Conservation (phyloP, 2,329 filamentous ascomycete genomes). For the Ophiostoma novo-ulmi region DNA sequence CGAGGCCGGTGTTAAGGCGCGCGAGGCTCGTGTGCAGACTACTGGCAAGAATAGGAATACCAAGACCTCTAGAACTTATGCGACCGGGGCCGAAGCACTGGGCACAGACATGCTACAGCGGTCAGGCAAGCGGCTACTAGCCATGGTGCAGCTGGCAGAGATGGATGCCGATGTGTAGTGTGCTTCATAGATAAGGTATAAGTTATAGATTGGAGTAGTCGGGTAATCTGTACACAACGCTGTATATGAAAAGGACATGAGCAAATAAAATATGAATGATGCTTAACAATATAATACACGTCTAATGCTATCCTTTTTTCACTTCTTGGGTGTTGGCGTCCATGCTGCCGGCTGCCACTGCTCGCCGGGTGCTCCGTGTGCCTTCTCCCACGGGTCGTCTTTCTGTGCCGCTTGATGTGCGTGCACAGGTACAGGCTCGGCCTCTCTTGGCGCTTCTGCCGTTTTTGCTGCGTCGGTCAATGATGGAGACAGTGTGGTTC, state of each 20-base stretch:
- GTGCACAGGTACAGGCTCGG: slow-evolving; percentile 17
- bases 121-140: slow-evolving; percentile 42
- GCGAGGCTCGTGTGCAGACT: slow-evolving; percentile 42
- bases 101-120: slow-evolving; percentile 43
- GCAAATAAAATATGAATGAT: background rate
- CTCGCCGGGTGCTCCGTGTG: slow-evolving; percentile 53
- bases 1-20: slow-evolving; percentile 45
- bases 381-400: slow-evolving; percentile 55
- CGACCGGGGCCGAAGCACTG: slow-evolving; percentile 34
- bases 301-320: background rate
- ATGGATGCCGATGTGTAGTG: slow-evolving; percentile 24
- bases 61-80: background rate
- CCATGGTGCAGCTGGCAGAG: slow-evolving; percentile 38
- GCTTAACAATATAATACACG: background rate
- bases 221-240: background rate
- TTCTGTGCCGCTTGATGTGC: slow-evolving; percentile 6
- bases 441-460: background rate
- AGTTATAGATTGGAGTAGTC: background rate
- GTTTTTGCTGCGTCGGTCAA: background rate
- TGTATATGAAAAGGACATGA: background rate
- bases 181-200: background rate
- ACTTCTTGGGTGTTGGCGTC: slow-evolving; percentile 38
- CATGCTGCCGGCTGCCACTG: slow-evolving; percentile 64
- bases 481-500: background rate
- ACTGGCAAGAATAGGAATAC: background rate